A percentile compares a stretch with the other conserved stretches of the same genome.
Evolutionary conservation across 495 filamentous ascomycete species (phyloP).

Genomic region (Penicillium alfredii): DNA sequence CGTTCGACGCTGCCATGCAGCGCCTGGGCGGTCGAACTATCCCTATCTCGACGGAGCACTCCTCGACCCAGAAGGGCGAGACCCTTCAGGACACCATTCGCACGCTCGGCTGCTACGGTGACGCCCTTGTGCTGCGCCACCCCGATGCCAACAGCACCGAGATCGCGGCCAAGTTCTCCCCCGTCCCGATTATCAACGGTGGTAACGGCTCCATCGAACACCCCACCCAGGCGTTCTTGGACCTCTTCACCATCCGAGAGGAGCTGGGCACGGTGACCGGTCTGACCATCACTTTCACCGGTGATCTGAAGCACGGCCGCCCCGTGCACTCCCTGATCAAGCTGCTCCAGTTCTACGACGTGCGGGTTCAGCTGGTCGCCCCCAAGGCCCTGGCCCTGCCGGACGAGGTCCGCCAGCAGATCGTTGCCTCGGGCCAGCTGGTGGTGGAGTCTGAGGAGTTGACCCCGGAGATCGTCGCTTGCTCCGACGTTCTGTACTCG

Average conservation of each 20-base stretch:
- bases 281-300: constrained; percentile 90
- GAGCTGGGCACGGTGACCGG: constrained; percentile 92
- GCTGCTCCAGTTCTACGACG: constrained; percentile 89
- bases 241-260: constrained; percentile 96
- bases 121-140: constrained; percentile 91
- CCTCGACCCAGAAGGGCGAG: constrained; percentile 89
- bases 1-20: constrained; percentile 98
- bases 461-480: constrained; percentile 75
- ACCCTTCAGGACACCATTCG: constrained; percentile 87
- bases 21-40: constrained; percentile 82
- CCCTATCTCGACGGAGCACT: constrained; percentile 68
- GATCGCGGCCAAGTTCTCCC: constrained; percentile 75
- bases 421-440: constrained; percentile 69
- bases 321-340: constrained; percentile 93
- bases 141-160: constrained; percentile 72
- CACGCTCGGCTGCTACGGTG: constrained; percentile 87
- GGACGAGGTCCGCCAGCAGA: constrained; percentile 58
- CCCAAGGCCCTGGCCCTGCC: constrained; percentile 76
- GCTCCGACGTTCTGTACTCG: constrained; percentile 88
- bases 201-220: constrained; percentile 94
- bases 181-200: constrained; percentile 91
- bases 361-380: constrained; percentile 84
- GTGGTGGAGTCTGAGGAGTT: constrained; percentile 66
- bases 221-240: constrained; percentile 96
- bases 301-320: constrained; percentile 87